Evolutionary conservation across 345 rosid genomes (phyloP).

Genomic region (Eutrema heterophyllum): DNA sequence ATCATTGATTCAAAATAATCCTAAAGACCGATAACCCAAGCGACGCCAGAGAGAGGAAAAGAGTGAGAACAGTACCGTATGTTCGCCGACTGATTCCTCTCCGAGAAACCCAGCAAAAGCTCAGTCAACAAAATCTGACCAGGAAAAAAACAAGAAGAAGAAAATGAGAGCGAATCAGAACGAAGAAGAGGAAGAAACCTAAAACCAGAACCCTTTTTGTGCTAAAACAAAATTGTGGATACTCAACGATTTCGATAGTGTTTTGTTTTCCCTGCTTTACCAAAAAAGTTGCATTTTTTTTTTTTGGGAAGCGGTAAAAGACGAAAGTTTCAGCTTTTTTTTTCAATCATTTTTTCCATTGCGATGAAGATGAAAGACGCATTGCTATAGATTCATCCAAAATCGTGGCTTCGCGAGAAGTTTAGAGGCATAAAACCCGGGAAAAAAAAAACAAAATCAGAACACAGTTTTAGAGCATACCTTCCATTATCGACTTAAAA

Average conservation of each 20-base stretch:
- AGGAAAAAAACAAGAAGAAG: neutral
- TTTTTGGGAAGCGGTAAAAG: neutral
- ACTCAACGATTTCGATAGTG: neutral
- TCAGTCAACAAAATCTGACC: neutral
- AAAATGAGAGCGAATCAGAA: neutral
- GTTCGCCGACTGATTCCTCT: neutral
- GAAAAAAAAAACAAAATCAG: neutral
- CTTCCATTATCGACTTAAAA: neutral
- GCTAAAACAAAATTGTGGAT: neutral
- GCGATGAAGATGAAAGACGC: neutral
- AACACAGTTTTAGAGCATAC: neutral
- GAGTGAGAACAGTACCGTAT: constrained; percentile 14
- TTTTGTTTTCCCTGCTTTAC: neutral
- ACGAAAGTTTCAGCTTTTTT: neutral
- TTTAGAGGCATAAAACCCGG: neutral
- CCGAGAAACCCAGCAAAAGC: neutral
- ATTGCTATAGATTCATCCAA: neutral
- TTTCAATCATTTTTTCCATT: neutral
- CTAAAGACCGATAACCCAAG: neutral
- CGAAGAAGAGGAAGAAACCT: neutral
- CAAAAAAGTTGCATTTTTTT: neutral
- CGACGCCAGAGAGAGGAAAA: neutral
- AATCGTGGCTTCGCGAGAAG: neutral
- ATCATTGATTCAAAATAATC: neutral
- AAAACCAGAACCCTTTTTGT: neutral